A percentile compares a stretch with the other conserved stretches of the same genome.
Evolutionary conservation across 371 early-diverging fungal genomes (phyloP).

Genomic region (Apophysomyces ossiformis): DNA sequence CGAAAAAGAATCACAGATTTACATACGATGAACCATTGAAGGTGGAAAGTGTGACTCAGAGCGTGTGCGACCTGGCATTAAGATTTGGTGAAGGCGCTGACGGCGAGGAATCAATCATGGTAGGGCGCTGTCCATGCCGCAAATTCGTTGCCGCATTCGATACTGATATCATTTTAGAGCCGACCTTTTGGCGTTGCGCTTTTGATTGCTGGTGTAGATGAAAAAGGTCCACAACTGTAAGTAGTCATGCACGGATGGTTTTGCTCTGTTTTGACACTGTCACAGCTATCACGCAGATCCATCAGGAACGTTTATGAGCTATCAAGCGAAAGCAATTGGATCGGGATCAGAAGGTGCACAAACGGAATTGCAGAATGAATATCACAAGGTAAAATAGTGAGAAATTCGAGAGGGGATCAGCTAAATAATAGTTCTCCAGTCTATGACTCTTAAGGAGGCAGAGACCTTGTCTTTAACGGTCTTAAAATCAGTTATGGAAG

Average conservation of each 20-base stretch:
- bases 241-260: constrained; percentile 15
- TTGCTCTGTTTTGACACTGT: constrained; percentile 5
- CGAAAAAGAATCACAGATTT: constrained; percentile 88
- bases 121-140: constrained; percentile 28
- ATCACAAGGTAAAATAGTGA: constrained; percentile 67
- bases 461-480: constrained; percentile 91
- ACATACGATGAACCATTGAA: constrained; percentile 94
- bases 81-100: constrained; percentile 97
- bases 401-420: background rate
- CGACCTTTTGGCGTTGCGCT: constrained; percentile 99
- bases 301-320: constrained; percentile 93
- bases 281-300: constrained; percentile 87
- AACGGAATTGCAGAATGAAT: constrained; percentile 96
- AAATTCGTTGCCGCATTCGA: background rate
- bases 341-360: constrained; percentile 99
- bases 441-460: constrained; percentile 88
- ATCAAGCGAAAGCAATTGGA: constrained; percentile 97
- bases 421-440: constrained; percentile 38
- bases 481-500: constrained; percentile 99
- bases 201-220: constrained; percentile 97
- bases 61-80: constrained; percentile 96
- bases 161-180: constrained; percentile 50
- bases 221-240: constrained; percentile 97
- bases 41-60: constrained; percentile 96
- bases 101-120: constrained; percentile 96